These are phyloP conservation scores for Boletus reticulatus DNA, from an alignment of 768 basidiomycete genomes.

Conservation along the genomic window DNA sequence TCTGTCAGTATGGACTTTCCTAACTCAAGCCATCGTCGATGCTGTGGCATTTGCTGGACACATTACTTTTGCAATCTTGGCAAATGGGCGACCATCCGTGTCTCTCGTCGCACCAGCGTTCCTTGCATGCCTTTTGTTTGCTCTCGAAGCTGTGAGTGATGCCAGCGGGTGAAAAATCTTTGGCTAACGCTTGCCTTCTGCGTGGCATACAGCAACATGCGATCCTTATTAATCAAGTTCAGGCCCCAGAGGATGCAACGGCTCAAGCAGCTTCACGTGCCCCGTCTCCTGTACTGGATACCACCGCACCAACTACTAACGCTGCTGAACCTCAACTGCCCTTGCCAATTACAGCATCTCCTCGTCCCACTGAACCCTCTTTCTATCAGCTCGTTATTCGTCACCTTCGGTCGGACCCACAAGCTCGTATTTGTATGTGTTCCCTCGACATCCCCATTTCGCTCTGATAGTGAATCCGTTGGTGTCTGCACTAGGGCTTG, in stretches of 20 bases:
- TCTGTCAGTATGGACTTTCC: constrained; percentile 81
- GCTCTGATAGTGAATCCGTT: constrained; percentile 1
- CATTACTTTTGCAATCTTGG: constrained; percentile 83
- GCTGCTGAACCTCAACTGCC: constrained; percentile 16
- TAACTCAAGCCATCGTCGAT: constrained; percentile 77
- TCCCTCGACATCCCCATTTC: not conserved
- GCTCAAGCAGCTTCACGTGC: constrained; percentile 26
- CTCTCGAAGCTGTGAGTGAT: constrained; percentile 76
- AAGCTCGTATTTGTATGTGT: constrained; percentile 65
- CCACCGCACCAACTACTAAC: constrained; percentile 1
- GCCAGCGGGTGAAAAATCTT: not conserved
- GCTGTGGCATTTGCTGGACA: constrained; percentile 85
- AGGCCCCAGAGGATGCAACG: constrained; percentile 66
- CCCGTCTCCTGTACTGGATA: constrained; percentile 4
- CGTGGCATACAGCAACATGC: constrained; percentile 67
- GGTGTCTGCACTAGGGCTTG: constrained; percentile 48
- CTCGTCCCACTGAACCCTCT: constrained; percentile 15
- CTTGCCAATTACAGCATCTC: constrained; percentile 19
- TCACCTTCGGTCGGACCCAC: constrained; percentile 65
- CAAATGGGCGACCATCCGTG: constrained; percentile 78
- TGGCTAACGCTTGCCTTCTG: not conserved
- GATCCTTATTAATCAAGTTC: constrained; percentile 76
- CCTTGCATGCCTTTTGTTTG: constrained; percentile 72
- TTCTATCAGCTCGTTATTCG: constrained; percentile 53
- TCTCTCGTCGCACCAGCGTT: constrained; percentile 85